Evolutionary conservation across 495 filamentous ascomycete species (phyloP), one percentile per base, ranked within the genome.

Genomic region (Talaromyces thailandensis): DNA sequence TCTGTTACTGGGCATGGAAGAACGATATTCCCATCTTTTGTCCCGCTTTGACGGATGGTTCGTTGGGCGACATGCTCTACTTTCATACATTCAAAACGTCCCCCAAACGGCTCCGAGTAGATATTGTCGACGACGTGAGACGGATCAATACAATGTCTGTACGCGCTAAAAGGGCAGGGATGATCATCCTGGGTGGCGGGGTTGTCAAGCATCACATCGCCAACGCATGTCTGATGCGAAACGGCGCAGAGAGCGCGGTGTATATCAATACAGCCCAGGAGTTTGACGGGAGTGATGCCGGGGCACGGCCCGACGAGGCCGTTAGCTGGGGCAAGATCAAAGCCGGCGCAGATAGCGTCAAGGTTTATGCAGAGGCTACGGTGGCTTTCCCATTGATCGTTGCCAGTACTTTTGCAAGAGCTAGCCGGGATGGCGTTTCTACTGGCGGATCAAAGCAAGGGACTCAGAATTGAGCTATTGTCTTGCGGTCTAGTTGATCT

Each of bases 321-420:
- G 91, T 98, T 14, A 96, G 91, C 66, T 98, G 95, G 94, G 94
- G 94, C 4, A 98, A 98, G 81, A 96, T 98, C 73, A 96, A 93
- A 72, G 78, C 84, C 23, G 90, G 88, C 45, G 95, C 83, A 0
- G 84, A 91, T 62, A 87, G 87, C 61, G 93, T 97, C 58, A 97
- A 98, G 84, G 88, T 98, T 2, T 96, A 94, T 65, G 85, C 89
- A 14, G 94, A 98, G 68, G 94, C 94, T 2, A 98, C 95, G 0
- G 83, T 92, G 2, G 92, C 86, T 29, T 98, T 96, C 69, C 94
- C 94, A 0, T 80, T 98, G 59, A 96, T 98, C 64, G 93, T 98
- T 3, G 94, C 95, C 4, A 92, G 91, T 50, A 96, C 92, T 0
- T 98, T 96, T 79, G 93, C 91, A 21, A 69, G 74, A 25, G 71